Evolutionary conservation across 129 eudicot species (phyloP), one percentile per base, ranked within the genome.

Genomic region (Flaveria ramosissima): DNA sequence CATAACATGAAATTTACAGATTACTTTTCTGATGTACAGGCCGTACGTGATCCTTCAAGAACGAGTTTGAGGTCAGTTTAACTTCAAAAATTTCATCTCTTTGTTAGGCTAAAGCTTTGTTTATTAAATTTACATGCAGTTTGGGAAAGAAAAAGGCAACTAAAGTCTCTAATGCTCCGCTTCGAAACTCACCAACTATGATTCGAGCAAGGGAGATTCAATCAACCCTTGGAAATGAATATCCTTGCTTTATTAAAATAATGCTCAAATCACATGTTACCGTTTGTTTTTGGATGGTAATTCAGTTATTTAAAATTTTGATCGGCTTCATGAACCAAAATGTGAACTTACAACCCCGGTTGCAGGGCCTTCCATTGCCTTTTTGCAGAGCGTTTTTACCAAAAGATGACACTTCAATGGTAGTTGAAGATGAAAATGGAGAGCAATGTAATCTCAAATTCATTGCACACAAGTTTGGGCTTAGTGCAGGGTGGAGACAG

Each of bases 401-500:
- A 27, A 73, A 53, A 71, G 68, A 26, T 5, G 92, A 89, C 36
- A 66, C 75, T 70, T 26, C 50, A 5, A 77, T 92, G 42, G 21
- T 68, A 47, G 75, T 84, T 15, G 96, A 87, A 80, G 85, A 84
- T 78, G 91, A 92, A 81, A 80, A 60, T 46, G 92, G 88, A 50
- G 85, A 85, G 51, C 74, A 82, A 61, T 86, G 27, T 80, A 80
- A 79, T 56, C 41, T 88, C n/a, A 92, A 92, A 74, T 92, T 85
- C 82, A 60, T 89, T 60, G 79, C 92, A 24, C 55, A 84, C 19
- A 85, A 71, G 85, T 77, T 81, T 17, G 96, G 92, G 74, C 84
- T 92, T 41, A 89, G 97, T 74, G 97, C 82, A 27, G 97, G 97
- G 13, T 92, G 97, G 97, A 87, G 86, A 62, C 77, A 71, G 60